phyloP scores from a whole-genome alignment of 768 basidiomycete genomes.

The Amyloporia xantha region DNA sequence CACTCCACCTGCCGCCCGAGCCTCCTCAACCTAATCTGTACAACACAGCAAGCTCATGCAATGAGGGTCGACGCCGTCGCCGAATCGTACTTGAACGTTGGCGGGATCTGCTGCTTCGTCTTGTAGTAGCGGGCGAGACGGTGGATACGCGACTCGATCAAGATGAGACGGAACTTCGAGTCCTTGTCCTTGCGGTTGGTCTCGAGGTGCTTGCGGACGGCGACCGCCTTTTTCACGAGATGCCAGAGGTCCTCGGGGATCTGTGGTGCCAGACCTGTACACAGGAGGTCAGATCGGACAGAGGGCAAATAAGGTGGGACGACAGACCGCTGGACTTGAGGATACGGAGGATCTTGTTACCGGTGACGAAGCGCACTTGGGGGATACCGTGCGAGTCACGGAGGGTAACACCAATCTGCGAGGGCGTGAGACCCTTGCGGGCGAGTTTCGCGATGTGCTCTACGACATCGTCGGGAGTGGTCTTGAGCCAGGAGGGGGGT shows the following conservation, averaged over 20 bases:
- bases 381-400: constrained; percentile 98
- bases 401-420: constrained; percentile 96
- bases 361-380: constrained; percentile 96
- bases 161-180: constrained; percentile 92
- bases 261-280: constrained; percentile 88
- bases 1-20: constrained; percentile 4
- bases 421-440: constrained; percentile 94
- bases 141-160: constrained; percentile 99
- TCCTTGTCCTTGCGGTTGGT: constrained; percentile 99
- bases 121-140: constrained; percentile 98
- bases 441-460: constrained; percentile 98
- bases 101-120: constrained; percentile 94
- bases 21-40: constrained; percentile 8
- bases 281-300: constrained; percentile 30
- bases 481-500: constrained; percentile 95
- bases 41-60: constrained; percentile 41
- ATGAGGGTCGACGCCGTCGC: constrained; percentile 90
- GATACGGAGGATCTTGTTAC: constrained; percentile 99
- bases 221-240: constrained; percentile 99
- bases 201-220: constrained; percentile 98
- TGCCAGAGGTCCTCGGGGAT: constrained; percentile 99
- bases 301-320: not conserved
- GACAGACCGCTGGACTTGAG: constrained; percentile 86
- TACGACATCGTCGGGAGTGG: constrained; percentile 88
- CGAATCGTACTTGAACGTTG: constrained; percentile 98